phyloP scores from a whole-genome alignment of 805 yeast genomes.

The Wickerhamomyces canadensis region DNA sequence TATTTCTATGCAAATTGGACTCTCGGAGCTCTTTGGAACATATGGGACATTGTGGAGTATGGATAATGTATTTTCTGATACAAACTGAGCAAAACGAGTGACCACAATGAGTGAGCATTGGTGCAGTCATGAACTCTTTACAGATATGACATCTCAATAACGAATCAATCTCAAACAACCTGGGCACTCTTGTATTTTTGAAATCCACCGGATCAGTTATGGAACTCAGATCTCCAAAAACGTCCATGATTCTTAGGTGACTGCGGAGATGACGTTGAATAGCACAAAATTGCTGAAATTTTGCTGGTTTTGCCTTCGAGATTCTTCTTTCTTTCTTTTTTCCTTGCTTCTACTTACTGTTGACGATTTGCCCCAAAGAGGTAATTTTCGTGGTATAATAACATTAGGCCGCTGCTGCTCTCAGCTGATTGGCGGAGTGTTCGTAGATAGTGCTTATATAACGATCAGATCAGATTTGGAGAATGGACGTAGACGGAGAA shows the following conservation, averaged over 20 bases:
- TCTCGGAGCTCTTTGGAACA: conserved; percentile 70
- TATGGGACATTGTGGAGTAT: conserved; percentile 64
- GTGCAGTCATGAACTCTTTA: conserved; percentile 73
- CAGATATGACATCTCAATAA: conserved; percentile 81
- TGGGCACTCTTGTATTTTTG: conserved; percentile 47
- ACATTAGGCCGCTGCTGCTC: too few relatives aligned
- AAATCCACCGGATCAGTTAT: conserved; percentile 74
- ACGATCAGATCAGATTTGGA: too few relatives aligned
- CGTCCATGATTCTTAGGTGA: background rate
- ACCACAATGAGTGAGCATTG: conserved; percentile 79
- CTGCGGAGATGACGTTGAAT: too few relatives aligned
- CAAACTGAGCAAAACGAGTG: conserved; percentile 90
- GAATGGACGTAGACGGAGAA: too few relatives aligned
- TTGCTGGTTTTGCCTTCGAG: too few relatives aligned
- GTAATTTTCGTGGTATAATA: too few relatives aligned
- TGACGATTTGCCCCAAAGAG: too few relatives aligned
- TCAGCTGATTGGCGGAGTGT: too few relatives aligned
- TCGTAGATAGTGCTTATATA: too few relatives aligned
- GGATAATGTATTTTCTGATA: conserved; percentile 64
- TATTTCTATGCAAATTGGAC: conserved; percentile 60
- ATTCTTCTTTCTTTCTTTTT: too few relatives aligned
- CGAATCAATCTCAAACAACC: conserved; percentile 57
- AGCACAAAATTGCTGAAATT: too few relatives aligned
- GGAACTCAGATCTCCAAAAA: conserved; percentile 4
- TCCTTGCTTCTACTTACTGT: too few relatives aligned